Percentiles rank a stretch among this genome's conserved stretches.
Conservation (phyloP, 345 rosid genomes). For the Salix brachista region DNA sequence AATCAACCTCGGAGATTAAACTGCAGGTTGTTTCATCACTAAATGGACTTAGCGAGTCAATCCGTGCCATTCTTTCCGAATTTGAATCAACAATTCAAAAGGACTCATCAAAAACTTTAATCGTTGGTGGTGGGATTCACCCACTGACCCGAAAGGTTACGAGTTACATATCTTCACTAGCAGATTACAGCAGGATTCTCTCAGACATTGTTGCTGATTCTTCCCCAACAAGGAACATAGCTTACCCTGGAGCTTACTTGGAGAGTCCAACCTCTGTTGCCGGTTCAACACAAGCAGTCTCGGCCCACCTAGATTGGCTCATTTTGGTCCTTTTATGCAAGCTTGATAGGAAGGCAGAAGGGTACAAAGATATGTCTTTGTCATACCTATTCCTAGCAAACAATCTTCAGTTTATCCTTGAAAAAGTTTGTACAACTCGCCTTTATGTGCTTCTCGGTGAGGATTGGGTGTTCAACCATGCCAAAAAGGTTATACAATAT, state of each 20-base stretch:
- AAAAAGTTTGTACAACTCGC: constrained; percentile 9
- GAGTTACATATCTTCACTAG: constrained; percentile 19
- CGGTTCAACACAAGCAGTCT: constrained; percentile 6
- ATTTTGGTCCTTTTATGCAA: constrained; percentile 24
- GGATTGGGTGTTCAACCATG: constrained; percentile 26
- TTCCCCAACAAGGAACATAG: neutral
- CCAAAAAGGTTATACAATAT: constrained; percentile 18
- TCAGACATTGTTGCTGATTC: constrained; percentile 14
- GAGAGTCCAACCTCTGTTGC: constrained; percentile 8
- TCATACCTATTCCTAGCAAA: constrained; percentile 26
- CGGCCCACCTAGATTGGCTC: constrained; percentile 17
- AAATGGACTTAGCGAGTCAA: constrained; percentile 14
- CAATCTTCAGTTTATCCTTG: constrained; percentile 19
- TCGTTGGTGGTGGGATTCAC: constrained; percentile 25
- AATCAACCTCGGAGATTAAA: constrained; percentile 12
- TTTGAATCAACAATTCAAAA: constrained; percentile 19
- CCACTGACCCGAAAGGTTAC: constrained; percentile 11
- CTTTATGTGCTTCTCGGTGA: constrained; percentile 14
- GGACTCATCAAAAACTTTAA: constrained; percentile 20
- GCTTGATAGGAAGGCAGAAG: constrained; percentile 19
- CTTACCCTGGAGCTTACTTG: constrained; percentile 17
- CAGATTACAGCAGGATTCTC: constrained; percentile 18
- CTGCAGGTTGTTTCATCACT: constrained; percentile 15
- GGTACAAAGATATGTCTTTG: constrained; percentile 20
- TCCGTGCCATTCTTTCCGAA: constrained; percentile 10